Evolutionary conservation across 2,329 filamentous ascomycete genomes (phyloP), one percentile per base, ranked within the genome.

Genomic region (Curvularia hawaiiensis): DNA sequence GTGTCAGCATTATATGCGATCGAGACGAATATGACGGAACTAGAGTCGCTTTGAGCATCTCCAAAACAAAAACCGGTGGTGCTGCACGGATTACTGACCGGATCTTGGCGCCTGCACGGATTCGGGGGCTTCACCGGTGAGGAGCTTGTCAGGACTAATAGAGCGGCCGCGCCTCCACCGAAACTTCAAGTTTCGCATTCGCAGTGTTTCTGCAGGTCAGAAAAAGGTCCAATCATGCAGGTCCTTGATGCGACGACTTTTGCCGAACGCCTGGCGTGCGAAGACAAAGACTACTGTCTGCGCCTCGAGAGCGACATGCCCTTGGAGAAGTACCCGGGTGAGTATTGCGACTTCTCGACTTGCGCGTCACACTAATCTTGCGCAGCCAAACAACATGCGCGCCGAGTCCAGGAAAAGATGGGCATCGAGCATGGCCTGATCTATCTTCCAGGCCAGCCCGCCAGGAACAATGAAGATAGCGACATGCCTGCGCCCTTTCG

Each of bases 401-500:
- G 68, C 38, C 64, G 72, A 31, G 76, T 78, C 49, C 74, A 73
- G 48, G 68, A 72, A 31, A 71, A 71, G 47, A 56, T 79, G 54
- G 73, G 69, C 38, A 66, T 71, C 9, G 62, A 65, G 1, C 56
- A 70, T 40, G 77, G 85, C 26, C 71, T 88, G 52, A 82, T 88
- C 49, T 87, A 85, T 65, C 79, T 88, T 22, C 77, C 78, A 33
- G 85, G 85, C 24, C 77, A 81, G 50, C 77, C 79, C 3, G 80
- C 79, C 4, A 72, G 78, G 43, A 78, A 80, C 52, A 80, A 81
- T 61, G 82, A 85, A 57, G 85, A 88, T 65, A 86, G 84, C 28
- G 86, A 88, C 60, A 82, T 85, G 77, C 75, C 78, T 54, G 78
- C 78, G 20, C 77, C 79, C 6, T 88, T 87, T 64, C 80, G 85